Evolutionary conservation across 169 alveolate genomes (phyloP).

Genomic region (Plasmodium berghei): DNA sequence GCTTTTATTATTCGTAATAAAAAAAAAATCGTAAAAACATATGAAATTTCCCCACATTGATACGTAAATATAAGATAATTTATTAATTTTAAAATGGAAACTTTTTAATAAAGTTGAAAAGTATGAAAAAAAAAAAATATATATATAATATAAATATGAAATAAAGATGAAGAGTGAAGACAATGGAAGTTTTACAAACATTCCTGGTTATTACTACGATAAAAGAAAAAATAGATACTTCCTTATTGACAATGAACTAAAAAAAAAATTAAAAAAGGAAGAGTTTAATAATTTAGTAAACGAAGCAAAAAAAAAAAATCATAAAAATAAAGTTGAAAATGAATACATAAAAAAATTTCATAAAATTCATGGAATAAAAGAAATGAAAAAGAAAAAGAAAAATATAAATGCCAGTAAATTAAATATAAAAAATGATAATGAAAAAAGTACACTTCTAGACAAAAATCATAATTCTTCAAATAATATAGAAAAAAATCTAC

Average conservation of each 20-base stretch:
- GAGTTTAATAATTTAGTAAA: slow-evolving; percentile 48
- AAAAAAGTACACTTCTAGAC: slow-evolving; percentile 8
- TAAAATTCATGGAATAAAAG: slow-evolving; percentile 74
- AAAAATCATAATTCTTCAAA: slow-evolving; percentile 5
- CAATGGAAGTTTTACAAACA: slow-evolving; percentile 10
- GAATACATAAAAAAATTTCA: slow-evolving; percentile 44
- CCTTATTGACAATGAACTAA: slow-evolving; percentile 67
- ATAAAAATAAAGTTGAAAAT: slow-evolving; percentile 39
- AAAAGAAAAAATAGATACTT: slow-evolving; percentile 69
- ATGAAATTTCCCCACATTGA: no score
- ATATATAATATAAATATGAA: slow-evolving; percentile 1
- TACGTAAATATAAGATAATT: no score
- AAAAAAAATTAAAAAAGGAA: slow-evolving; percentile 63
- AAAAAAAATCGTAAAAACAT: no score
- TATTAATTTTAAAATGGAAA: no score
- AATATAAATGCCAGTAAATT: slow-evolving; percentile 19
- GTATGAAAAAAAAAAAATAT: slow-evolving; percentile 16
- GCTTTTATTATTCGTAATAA: no score
- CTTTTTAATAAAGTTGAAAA: neutral
- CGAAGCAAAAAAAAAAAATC: slow-evolving; percentile 76
- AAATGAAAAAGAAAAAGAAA: slow-evolving; percentile 75
- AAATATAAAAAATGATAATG: slow-evolving; percentile 35
- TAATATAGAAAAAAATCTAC: slow-evolving; percentile 66
- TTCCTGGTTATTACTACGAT: slow-evolving; percentile 68
- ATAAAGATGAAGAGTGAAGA: slow-evolving; percentile 33